Evolutionary conservation across 108 stramenopile species (phyloP), one percentile per base, ranked within the genome.

Genomic region (Fragilaria radians): DNA sequence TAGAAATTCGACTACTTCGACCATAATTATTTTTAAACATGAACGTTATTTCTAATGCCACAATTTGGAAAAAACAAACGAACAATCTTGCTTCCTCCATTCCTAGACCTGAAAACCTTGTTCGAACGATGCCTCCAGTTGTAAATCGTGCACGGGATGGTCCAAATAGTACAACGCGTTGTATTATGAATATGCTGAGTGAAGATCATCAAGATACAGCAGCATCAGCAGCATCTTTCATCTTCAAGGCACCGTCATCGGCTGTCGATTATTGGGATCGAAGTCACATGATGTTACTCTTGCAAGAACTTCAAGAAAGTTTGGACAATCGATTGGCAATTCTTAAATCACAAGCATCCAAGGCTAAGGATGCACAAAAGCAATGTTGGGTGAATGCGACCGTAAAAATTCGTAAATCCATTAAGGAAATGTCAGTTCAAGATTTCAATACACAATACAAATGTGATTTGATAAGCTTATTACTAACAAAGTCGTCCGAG

Each of bases 381-480:
- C 66, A 76, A 58, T 48, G 48, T 24, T 33, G 59, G 18, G 57
- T 42, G 19, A 60, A 47, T 2, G 73, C 57, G 5, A 62, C 73
- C 0, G 54, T 81, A 32, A 83, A 72, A 28, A 59, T 89, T 21
- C 70, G 71, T 11, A 78, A 74, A 51, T 52, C 72, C 7, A 57
- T 77, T 25, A 78, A 77, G 48, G 62, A 74, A 55, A 71, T 85
- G 78, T 68, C 83, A 7, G 71, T 89, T 23, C 56, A 60, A 57
- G 88, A 89, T 23, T 89, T 85, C 51, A 82, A 89, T 64, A 51
- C 54, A 14, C 29, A 63, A 32, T 78, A 82, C 61, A 57, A 60
- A 28, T 83, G 81, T 33, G 75, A 83, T 65, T 36, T 86, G 4
- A 58, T 86, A 24, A 64, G 72, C n/a, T 50, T 80, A 32, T 53